Evolutionary conservation across 164 flowering plant genomes (phyloP), one percentile per base, ranked within the genome.

Genomic region (Tetrastigma voinierianum): DNA sequence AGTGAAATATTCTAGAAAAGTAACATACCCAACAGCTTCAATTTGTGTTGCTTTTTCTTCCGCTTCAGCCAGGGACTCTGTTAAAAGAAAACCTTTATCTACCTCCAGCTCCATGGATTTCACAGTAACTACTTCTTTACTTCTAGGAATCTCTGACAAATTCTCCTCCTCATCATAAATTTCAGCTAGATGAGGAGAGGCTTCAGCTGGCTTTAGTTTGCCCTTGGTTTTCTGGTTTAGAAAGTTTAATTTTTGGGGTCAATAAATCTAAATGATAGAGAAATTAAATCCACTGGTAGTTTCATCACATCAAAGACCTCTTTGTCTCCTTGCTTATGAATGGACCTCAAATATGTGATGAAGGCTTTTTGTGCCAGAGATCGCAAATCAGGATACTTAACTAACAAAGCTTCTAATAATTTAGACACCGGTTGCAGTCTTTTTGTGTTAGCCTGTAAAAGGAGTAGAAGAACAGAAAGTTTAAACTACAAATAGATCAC

Each of bases 191-290:
- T 64, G 55, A 49, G 19, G 24, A 57, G 82, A 48, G n/a, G 78
- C 62, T 51, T 77, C 78, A 58, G 51, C 73, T 2, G 72, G 61
- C 40, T 14, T 57, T 8, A 48, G 67, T 63, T 69, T 81, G 4
- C 66, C 49, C 71, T 66, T 80, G 21, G 19, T 58, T 81, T 82
- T 88, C 73, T 76, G 77, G 23, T 86, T 83, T 68, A 93, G 45
- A 72, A 87, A 89, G 24, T 93, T 93, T 85, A 55, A 91, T 49
- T 75, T 81, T 87, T 7, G 99, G 99, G 57, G 96, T 85, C 88
- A 87, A 80, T 46, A 97, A 90, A 79, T 60, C 99, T 98, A 61
- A 88, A 63, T 61, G 99, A 93, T 46, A 91, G 90, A 51, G 99
- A 80, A 64, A n/a, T n/a, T n/a, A 78, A 96, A 56, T 89, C 93